These are phyloP conservation scores for Monilinia fructicola DNA, from an alignment of 2,329 filamentous ascomycete species.

Conservation along the genomic window DNA sequence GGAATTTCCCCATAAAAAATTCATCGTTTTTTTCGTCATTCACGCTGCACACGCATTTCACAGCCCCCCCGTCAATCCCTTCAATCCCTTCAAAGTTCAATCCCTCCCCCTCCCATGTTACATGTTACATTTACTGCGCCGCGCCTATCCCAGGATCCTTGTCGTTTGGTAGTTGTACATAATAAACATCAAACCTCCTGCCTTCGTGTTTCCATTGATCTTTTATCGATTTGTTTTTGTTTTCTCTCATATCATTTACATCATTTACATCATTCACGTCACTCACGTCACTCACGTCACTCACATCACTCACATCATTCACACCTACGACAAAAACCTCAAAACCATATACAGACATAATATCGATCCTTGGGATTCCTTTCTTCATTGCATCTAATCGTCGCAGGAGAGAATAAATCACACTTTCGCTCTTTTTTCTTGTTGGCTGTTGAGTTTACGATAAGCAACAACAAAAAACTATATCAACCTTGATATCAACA, in stretches of 20 bases:
- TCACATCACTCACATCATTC: too few species aligned
- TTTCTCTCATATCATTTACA: not conserved
- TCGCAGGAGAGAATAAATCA: not conserved
- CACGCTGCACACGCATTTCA: not conserved
- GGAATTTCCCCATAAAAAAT: conserved; percentile 12
- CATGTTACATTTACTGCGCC: not conserved
- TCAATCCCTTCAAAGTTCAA: too few species aligned
- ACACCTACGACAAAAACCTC: not conserved
- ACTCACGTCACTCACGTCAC: too few species aligned
- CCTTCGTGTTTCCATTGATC: not conserved
- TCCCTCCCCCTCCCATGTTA: too few species aligned
- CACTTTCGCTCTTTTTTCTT: conserved; percentile 10
- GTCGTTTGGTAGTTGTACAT: not conserved
- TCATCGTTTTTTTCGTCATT: not conserved
- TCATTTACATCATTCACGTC: not conserved
- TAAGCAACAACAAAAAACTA: conserved; percentile 8
- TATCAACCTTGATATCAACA: conserved; percentile 20
- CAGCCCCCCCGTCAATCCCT: too few species aligned
- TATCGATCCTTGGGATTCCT: not conserved
- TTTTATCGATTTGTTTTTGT: not conserved
- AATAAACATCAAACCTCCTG: conserved; percentile 10
- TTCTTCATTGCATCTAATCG: not conserved
- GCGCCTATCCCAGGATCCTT: not conserved
- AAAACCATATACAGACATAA: not conserved
- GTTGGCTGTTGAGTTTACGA: not conserved